Conservation (phyloP, 352 stramenopile genomes). For the Globisporangium middletonii region DNA sequence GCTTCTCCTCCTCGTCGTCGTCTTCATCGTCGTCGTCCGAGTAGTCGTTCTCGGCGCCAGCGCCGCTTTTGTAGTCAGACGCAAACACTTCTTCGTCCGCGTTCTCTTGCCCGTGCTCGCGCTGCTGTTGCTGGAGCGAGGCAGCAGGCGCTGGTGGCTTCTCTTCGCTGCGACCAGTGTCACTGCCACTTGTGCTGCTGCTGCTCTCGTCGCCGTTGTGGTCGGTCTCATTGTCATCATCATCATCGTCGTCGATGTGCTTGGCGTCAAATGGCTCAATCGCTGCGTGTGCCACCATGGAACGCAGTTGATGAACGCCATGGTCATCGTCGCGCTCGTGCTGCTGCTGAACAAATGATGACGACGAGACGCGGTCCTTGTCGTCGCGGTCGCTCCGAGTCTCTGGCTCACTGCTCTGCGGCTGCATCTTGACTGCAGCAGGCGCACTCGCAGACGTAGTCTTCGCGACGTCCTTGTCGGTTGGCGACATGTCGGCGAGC, state of each 20-base stretch:
- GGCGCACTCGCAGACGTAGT: not conserved
- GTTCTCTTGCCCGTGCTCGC: slow-evolving; percentile 5
- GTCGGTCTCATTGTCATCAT: slow-evolving; percentile 11
- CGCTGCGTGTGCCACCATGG: not conserved
- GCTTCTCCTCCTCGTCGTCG: slow-evolving; percentile 24
- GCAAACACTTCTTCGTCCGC: slow-evolving; percentile 17
- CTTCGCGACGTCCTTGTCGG: slow-evolving; percentile 24
- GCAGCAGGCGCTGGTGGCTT: not conserved
- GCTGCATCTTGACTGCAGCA: not conserved
- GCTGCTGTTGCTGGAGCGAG: slow-evolving; percentile 8
- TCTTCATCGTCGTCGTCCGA: slow-evolving; percentile 8
- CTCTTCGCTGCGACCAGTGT: not conserved
- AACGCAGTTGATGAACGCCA: not conserved
- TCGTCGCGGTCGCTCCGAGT: not conserved
- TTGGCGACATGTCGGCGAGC: slow-evolving; percentile 17
- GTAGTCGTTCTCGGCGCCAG: slow-evolving; percentile 1
- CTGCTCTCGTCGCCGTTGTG: slow-evolving; percentile 5
- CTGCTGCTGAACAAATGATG: not conserved
- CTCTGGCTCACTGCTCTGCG: slow-evolving; percentile 14
- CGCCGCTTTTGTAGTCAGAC: slow-evolving; percentile 13
- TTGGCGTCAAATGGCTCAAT: slow-evolving; percentile 16
- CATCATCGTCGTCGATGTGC: slow-evolving; percentile 15
- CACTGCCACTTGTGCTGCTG: not conserved
- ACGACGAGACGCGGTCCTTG: not conserved
- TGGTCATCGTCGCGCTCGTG: not conserved